Conservation (phyloP, 208 protist genomes). For the Crithidia bombi region DNA sequence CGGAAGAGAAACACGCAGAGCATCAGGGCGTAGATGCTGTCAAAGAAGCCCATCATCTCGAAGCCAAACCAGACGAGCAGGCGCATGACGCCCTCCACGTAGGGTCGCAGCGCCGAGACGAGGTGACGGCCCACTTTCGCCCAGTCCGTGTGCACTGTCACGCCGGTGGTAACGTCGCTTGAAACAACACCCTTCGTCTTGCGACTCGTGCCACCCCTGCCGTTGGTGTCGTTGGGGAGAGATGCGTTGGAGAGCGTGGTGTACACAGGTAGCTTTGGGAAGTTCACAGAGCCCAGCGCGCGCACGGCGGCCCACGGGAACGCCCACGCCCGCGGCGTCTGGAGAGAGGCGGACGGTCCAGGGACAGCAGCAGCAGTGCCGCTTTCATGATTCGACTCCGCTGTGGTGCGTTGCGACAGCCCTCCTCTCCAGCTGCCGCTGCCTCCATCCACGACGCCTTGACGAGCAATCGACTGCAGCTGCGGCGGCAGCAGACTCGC, state of each 20-base stretch:
- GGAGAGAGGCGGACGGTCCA: background rate
- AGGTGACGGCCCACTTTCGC: slow-evolving; percentile 36
- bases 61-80: slow-evolving; percentile 33
- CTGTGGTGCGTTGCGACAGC: no score
- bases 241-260: slow-evolving; percentile 15
- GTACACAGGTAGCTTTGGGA: slow-evolving; percentile 25
- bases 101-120: slow-evolving; percentile 36
- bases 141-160: slow-evolving; percentile 43
- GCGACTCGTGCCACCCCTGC: background rate
- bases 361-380: no score
- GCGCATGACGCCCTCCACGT: slow-evolving; percentile 28
- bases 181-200: no score
- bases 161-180: no score
- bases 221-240: background rate
- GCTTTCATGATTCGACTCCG: no score
- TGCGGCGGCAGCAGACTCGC: slow-evolving; percentile 18
- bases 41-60: slow-evolving; percentile 62
- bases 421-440: background rate
- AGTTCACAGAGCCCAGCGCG: background rate
- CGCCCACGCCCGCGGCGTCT: background rate
- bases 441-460: background rate
- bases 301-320: background rate
- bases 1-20: slow-evolving; percentile 66
- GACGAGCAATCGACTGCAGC: slow-evolving; percentile 16
- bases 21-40: slow-evolving; percentile 62